Percentiles rank a stretch among this genome's conserved stretches.
phyloP scores from a whole-genome alignment of 305 asterid species.

The Coffea humblotiana region DNA sequence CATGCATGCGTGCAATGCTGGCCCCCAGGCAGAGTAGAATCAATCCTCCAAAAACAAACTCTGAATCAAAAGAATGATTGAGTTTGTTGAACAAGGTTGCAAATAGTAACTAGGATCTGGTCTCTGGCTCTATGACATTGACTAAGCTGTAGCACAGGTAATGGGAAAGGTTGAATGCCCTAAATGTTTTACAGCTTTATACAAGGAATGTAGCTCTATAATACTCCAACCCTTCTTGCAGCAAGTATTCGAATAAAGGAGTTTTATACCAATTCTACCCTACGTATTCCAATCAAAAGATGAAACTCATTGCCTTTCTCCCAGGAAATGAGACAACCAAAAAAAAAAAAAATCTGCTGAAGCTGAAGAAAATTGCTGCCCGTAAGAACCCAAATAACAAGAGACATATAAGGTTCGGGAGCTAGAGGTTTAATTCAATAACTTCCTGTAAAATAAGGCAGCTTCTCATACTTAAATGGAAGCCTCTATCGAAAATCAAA shows the following conservation, averaged over 20 bases:
- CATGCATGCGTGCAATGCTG: background rate
- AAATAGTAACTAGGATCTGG: too few species aligned
- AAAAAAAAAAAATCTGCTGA: background rate
- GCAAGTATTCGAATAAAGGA: background rate
- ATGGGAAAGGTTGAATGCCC: too few species aligned
- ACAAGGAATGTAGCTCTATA: background rate
- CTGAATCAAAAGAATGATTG: too few species aligned
- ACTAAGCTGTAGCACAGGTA: too few species aligned
- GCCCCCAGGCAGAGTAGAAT: background rate
- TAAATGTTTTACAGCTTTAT: background rate
- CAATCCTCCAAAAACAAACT: too few species aligned
- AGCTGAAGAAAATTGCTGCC: background rate
- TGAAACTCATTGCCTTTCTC: background rate
- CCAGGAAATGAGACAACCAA: background rate
- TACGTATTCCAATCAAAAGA: background rate
- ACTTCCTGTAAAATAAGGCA: slow-evolving; percentile 20
- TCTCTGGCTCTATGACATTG: too few species aligned
- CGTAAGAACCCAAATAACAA: background rate
- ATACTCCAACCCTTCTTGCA: background rate
- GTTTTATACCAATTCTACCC: background rate
- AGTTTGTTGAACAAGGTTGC: too few species aligned
- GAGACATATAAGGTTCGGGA: background rate
- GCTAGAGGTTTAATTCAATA: background rate
- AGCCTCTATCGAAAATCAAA: slow-evolving; percentile 24
- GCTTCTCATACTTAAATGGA: slow-evolving; percentile 47